Base-by-base conservation (phyloP, 2,329 filamentous ascomycete species). In the Cryphonectria radicalis region DNA sequence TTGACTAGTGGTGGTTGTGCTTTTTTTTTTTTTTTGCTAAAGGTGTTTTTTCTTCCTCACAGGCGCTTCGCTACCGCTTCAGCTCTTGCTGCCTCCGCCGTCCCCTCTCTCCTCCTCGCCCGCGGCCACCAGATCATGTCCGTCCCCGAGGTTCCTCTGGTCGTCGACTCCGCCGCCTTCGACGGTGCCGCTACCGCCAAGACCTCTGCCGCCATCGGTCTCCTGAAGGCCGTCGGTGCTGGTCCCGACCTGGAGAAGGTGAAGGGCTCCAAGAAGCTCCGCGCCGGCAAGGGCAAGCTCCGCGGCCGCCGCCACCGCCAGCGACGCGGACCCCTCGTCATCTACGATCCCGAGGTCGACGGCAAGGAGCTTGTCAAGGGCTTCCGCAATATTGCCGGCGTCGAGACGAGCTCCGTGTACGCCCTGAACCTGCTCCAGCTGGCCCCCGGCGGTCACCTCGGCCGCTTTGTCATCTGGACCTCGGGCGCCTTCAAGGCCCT, bases 391-490 rank as follows among this genome's bases (percentile, higher is more conserved):
- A 93, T 99, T 82, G 91, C 96, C 81, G 96, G 96, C 87, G 95
- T 98, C 78, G 96, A 99, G 93, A 97, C 94, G 77, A 95, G 89
- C 82, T 92, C 95, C 78, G 95, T 98, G 85, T 95, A 92, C 87
- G 88, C 94, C 77, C 91, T 99, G 81, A 98, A 98, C 91, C 95
- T 98, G 81, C 94, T 99, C 84, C 96, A 99, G 90, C 94, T 99
- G 83, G 96, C 96, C 77, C 96, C 96, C 78, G 96, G 96, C 90
- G 97, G 96, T 81, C 96, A 99, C 88, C 93, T 99, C 79, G 96
- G 96, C 80, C 96, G 96, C 82, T 99, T 99, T 91, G 90, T 99
- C 85, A 90, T 99, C 90, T 99, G 96, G 96, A 96, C 96, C 80
- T 99, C 97, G 68, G 89, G 93, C 77, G 96, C 96, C 76, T 98